Evolutionary conservation across 257 asterid genomes (phyloP).

Genomic region (Penstemon eatonii): DNA sequence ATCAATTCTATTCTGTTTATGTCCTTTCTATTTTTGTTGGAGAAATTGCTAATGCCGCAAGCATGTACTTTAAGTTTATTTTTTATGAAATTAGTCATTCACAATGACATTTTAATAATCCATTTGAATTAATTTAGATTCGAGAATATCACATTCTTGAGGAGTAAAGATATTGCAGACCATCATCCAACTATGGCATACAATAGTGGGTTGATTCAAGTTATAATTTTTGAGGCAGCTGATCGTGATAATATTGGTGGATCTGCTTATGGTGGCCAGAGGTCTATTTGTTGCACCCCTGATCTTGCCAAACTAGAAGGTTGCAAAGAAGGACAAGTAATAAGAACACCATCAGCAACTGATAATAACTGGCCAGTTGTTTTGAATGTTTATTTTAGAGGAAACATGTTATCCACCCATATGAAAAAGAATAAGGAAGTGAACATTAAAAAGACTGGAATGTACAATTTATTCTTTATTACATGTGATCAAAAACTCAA

Average conservation of each 20-base stretch:
- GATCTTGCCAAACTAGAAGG: conserved; percentile 98
- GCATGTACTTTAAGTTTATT: neutral
- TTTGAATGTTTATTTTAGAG: conserved; percentile 62
- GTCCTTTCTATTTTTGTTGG: neutral
- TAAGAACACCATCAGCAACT: conserved; percentile 61
- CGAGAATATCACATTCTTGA: conserved; percentile 92
- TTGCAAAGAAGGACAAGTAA: conserved; percentile 89
- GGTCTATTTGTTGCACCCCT: conserved; percentile 92
- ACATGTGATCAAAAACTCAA: conserved; percentile 89
- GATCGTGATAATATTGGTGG: conserved; percentile 95
- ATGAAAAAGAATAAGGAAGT: conserved; percentile 69
- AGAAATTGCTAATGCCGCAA: conserved; percentile 21
- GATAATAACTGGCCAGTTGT: conserved; percentile 78
- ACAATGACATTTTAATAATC: conserved; percentile 18
- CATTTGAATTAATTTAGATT: conserved; percentile 50
- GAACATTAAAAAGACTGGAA: conserved; percentile 71
- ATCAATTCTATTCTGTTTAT: neutral
- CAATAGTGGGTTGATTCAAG: conserved; percentile 81
- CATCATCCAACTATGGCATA: conserved; percentile 58
- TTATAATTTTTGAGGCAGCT: conserved; percentile 81
- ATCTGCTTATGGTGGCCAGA: conserved; percentile 97
- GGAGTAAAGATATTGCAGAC: conserved; percentile 66
- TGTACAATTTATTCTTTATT: conserved; percentile 95
- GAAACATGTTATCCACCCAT: conserved; percentile 57
- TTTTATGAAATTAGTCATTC: neutral